A percentile compares a stretch with the other conserved stretches of the same genome.
Evolutionary conservation across 306 rosid species (phyloP).

Genomic region (Ormosia emarginata): DNA sequence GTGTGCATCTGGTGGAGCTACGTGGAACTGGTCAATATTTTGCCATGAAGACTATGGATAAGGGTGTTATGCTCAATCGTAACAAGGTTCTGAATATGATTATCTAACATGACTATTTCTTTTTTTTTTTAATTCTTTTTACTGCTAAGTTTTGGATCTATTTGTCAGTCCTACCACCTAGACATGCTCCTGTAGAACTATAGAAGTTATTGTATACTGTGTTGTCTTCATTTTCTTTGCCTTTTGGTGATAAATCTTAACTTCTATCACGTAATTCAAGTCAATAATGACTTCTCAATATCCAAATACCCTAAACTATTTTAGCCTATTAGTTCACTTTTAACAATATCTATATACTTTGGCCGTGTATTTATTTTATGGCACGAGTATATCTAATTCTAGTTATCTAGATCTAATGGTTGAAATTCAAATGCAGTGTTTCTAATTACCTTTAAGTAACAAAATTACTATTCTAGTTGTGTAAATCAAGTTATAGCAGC

Average conservation of each 20-base stretch:
- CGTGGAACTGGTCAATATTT: constrained; percentile 66
- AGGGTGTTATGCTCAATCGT: constrained; percentile 83
- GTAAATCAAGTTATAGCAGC: neutral
- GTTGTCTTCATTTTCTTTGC: neutral
- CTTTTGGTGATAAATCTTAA: neutral
- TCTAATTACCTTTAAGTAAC: neutral
- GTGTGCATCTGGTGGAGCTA: constrained; percentile 94
- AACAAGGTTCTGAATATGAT: constrained; percentile 63
- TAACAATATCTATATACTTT: neutral
- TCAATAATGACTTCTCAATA: neutral
- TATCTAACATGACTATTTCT: neutral
- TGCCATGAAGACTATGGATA: constrained; percentile 99
- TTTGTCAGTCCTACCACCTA: neutral
- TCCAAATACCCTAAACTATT: neutral
- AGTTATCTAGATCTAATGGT: neutral
- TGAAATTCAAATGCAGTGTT: neutral
- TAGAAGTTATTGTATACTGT: neutral
- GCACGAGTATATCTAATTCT: too few relatives aligned
- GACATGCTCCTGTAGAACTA: neutral
- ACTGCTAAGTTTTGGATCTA: neutral
- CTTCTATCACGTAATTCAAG: neutral
- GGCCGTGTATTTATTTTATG: too few relatives aligned
- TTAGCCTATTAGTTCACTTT: too few relatives aligned
- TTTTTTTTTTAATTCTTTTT: neutral
- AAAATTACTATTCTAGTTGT: neutral